Evolutionary conservation across 805 yeast genomes (phyloP).

Genomic region (Candida krabiensis): DNA sequence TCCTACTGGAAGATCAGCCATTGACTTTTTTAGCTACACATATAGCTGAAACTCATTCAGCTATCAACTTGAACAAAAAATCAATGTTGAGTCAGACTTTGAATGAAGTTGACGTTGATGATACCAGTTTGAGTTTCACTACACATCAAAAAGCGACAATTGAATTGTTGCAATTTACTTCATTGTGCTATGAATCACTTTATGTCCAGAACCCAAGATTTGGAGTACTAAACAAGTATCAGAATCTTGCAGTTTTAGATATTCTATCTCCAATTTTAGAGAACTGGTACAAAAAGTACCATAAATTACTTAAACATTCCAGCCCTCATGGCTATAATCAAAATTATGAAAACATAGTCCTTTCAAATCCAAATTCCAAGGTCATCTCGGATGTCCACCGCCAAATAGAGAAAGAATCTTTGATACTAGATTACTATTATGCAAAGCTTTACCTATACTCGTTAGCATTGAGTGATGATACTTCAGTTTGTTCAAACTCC

Average conservation of each 20-base stretch:
- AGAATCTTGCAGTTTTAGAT: constrained; percentile 67
- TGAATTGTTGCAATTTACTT: constrained; percentile 74
- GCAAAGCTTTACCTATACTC: constrained; percentile 83
- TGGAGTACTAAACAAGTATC: constrained; percentile 54
- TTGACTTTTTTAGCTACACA: constrained; percentile 82
- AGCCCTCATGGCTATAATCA: constrained; percentile 36
- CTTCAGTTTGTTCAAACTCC: constrained; percentile 34
- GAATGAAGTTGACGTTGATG: constrained; percentile 57
- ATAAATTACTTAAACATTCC: constrained; percentile 51
- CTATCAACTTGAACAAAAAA: constrained; percentile 76
- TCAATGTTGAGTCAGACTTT: constrained; percentile 75
- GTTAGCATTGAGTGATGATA: constrained; percentile 62
- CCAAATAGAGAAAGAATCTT: constrained; percentile 62
- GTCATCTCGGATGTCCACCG: constrained; percentile 38
- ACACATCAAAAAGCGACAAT: constrained; percentile 70
- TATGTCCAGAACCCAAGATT: constrained; percentile 65
- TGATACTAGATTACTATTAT: constrained; percentile 81
- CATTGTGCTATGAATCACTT: constrained; percentile 80
- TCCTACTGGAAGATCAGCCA: constrained; percentile 71
- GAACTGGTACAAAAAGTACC: constrained; percentile 72
- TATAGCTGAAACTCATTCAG: constrained; percentile 77
- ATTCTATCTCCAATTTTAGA: constrained; percentile 75
- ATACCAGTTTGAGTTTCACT: constrained; percentile 50
- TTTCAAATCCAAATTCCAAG: constrained; percentile 35
- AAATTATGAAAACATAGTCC: constrained; percentile 6